phyloP scores from a whole-genome alignment of 2,329 filamentous ascomycete genomes.

The Neurospora sp. region DNA sequence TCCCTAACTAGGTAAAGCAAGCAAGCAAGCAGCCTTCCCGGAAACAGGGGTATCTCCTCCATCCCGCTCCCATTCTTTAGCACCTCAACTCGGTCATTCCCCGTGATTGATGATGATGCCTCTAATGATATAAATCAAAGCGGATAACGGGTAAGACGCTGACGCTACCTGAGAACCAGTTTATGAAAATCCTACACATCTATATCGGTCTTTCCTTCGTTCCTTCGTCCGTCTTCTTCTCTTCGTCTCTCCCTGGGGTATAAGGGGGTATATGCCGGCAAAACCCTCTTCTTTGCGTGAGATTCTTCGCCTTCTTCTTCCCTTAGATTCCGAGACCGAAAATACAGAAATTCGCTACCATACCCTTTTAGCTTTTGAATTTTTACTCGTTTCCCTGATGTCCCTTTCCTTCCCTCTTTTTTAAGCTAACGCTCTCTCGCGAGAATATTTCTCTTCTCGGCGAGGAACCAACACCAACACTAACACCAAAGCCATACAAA shows the following conservation, averaged over 20 bases:
- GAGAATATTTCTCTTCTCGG: not conserved
- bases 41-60: not conserved
- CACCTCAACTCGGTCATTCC: not conserved
- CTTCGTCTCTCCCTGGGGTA: not conserved
- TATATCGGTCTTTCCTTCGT: not conserved
- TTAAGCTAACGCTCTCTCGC: not conserved
- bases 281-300: not conserved
- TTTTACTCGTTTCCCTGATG: not conserved
- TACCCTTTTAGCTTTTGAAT: not conserved
- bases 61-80: not conserved
- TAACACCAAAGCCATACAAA: not conserved
- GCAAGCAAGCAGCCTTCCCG: not conserved
- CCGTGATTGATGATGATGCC: not conserved
- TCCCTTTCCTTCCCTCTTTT: not conserved
- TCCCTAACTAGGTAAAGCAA: not conserved
- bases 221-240: not conserved
- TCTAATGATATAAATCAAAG: not conserved
- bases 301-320: not conserved
- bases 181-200: not conserved
- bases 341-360: not conserved
- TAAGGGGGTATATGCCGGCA: not conserved
- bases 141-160: not conserved
- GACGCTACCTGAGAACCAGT: not conserved
- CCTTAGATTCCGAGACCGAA: not conserved
- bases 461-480: not conserved